Base-by-base conservation (phyloP, 768 basidiomycete species). In the Tricholoma matsutake region DNA sequence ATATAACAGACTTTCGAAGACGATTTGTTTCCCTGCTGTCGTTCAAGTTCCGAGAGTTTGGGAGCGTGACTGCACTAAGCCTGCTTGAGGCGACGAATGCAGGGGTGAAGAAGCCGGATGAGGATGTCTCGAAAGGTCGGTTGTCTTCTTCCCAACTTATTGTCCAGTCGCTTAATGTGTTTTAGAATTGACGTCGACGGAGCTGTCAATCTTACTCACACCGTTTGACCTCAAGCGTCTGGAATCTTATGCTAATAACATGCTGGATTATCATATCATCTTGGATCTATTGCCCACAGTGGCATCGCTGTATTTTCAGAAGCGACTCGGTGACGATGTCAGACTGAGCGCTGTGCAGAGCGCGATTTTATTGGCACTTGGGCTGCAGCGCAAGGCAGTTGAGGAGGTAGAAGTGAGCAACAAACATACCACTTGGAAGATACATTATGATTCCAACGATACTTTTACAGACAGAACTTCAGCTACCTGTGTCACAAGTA, bases 201-300 rank as follows among this genome's bases (percentile, higher is more conserved):
- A 81, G 51, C 73, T 92, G 70, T 77, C 84, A 1, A 77, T 88
- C 52, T 71, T 91, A 6, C 71, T 96, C 59, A 88, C 93, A 0
- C 94, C 97, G 0, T 98, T 96, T 72, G 97, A 98, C 73, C 81
- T 98, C 67, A 98, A 98, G 73, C 89, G 97, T 1, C 82, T 99
- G 13, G 91, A 96, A 67, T 92, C 96, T 5, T 99, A 99, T 65
- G 91, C 94, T 0, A 95, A 97, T 72, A 94, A 94, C 70, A 88
- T 91, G 86, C 82, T 98, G 43, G 97, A 98, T 73, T 98, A 96
- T 68, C 97, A 98, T 70, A 94, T 96, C 66, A 85, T 98, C 59
- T 81, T 98, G 41, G 97, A 99, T 72, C 80, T 98, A 25, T 81
- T 99, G 14, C 96, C 97, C 0, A 83, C 79, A 0, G 76, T 94